These are phyloP conservation scores for Backusella circina DNA, from an alignment of 192 early-diverging fungal genomes.

Conservation along the genomic window DNA sequence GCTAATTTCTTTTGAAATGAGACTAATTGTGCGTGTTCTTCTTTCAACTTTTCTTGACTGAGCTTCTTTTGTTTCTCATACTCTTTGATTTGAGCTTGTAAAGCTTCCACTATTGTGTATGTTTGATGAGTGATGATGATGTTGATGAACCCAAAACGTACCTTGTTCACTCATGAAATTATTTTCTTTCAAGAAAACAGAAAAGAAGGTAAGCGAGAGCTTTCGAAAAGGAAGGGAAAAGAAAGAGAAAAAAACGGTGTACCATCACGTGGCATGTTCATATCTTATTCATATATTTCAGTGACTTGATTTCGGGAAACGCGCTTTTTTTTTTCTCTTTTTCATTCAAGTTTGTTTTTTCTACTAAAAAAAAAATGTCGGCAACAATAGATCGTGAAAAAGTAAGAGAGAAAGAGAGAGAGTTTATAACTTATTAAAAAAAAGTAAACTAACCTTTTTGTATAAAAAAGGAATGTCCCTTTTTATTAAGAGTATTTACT, in stretches of 20 bases:
- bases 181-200: not conserved
- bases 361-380: not conserved
- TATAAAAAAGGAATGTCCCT: slow-evolving; percentile 43
- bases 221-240: not conserved
- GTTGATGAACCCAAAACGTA: not conserved
- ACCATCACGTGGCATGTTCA: not conserved
- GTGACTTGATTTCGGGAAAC: not conserved
- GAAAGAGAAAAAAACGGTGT: not conserved
- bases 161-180: not conserved
- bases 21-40: slow-evolving; percentile 5
- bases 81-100: slow-evolving; percentile 3
- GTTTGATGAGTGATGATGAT: not conserved
- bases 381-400: slow-evolving; percentile 37
- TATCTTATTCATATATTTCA: not conserved
- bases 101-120: not conserved
- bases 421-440: not conserved
- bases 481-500: slow-evolving; percentile 52
- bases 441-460: not conserved
- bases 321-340: slow-evolving; percentile 4
- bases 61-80: not conserved
- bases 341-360: not conserved
- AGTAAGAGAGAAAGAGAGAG: slow-evolving; percentile 8
- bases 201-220: too few species aligned
- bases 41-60: not conserved
- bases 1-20: slow-evolving; percentile 27